Conservation (phyloP, 805 yeast genomes). For the Cyberlindnera veronae region DNA sequence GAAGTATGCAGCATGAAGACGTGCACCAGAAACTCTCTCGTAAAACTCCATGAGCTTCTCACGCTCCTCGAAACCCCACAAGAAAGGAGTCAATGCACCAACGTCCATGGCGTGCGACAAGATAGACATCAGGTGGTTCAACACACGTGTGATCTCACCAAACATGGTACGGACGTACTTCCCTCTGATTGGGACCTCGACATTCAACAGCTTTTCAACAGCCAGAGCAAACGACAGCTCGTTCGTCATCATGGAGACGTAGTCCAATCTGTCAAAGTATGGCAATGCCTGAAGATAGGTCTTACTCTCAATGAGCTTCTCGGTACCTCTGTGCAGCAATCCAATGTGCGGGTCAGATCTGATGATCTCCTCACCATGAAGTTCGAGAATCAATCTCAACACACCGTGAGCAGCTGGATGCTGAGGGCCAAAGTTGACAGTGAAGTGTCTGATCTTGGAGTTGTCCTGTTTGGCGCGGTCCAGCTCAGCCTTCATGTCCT, state of each 20-base stretch:
- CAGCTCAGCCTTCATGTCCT: constrained; percentile 31
- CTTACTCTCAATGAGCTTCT: constrained; percentile 80
- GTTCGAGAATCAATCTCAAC: constrained; percentile 77
- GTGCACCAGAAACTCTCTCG: constrained; percentile 87
- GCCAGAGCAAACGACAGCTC: constrained; percentile 83
- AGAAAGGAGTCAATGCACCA: constrained; percentile 88
- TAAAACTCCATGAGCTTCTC: constrained; percentile 91
- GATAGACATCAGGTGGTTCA: constrained; percentile 84
- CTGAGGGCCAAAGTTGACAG: constrained; percentile 89
- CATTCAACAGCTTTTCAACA: constrained; percentile 77
- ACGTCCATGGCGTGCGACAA: constrained; percentile 91
- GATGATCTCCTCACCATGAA: constrained; percentile 85
- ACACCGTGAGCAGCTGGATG: constrained; percentile 97
- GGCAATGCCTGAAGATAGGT: constrained; percentile 88
- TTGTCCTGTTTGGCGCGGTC: constrained; percentile 17
- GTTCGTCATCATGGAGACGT: constrained; percentile 86
- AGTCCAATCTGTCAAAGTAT: constrained; percentile 83
- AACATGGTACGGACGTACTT: constrained; percentile 81
- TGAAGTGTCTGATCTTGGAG: constrained; percentile 73
- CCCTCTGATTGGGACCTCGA: constrained; percentile 82
- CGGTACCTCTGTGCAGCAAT: constrained; percentile 83
- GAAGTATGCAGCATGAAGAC: constrained; percentile 83
- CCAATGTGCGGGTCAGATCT: constrained; percentile 91
- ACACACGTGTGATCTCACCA: constrained; percentile 80
- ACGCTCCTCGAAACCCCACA: constrained; percentile 94